Conservation (phyloP, 2,329 filamentous ascomycete genomes). For the Neoarthrinium moseri region DNA sequence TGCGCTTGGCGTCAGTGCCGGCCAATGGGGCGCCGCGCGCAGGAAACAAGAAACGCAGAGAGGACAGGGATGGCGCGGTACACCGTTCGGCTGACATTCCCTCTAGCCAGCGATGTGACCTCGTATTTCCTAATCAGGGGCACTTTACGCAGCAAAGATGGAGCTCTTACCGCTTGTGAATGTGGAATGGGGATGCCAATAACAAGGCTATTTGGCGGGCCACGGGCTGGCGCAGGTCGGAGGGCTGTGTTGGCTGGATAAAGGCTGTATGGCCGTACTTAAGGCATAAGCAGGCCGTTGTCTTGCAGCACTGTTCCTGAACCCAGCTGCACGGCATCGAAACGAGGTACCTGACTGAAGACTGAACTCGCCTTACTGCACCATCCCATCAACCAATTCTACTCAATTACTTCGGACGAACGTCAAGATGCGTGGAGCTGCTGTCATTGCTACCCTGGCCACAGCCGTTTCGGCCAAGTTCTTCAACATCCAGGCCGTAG, state of each 20-base stretch:
- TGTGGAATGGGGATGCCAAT: slow-evolving; percentile 3
- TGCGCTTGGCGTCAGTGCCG: slow-evolving; percentile 3
- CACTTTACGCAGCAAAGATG: background rate
- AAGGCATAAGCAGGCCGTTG: too few species aligned
- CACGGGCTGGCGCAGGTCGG: too few species aligned
- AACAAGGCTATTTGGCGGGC: slow-evolving; percentile 6
- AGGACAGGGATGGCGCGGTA: slow-evolving; percentile 1
- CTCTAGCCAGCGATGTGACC: slow-evolving; percentile 3
- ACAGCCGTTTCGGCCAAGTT: slow-evolving; percentile 17
- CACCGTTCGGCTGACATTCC: slow-evolving; percentile 2
- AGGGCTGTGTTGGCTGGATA: too few species aligned
- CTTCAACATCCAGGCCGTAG: slow-evolving; percentile 19
- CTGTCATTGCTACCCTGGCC: slow-evolving; percentile 20
- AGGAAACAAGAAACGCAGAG: background rate
- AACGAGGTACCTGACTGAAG: too few species aligned
- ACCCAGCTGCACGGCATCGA: too few species aligned
- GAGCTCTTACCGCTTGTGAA: background rate
- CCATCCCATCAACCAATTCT: too few species aligned
- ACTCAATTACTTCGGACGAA: too few species aligned
- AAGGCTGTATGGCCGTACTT: too few species aligned
- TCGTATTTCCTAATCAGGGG: slow-evolving; percentile 9
- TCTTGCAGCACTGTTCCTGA: too few species aligned
- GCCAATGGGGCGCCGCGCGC: background rate
- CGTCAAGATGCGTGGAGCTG: slow-evolving; percentile 24
- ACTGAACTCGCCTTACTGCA: too few species aligned